phyloP scores from a whole-genome alignment of 1,284 basidiomycete species.

The Papiliotrema flavescens region DNA sequence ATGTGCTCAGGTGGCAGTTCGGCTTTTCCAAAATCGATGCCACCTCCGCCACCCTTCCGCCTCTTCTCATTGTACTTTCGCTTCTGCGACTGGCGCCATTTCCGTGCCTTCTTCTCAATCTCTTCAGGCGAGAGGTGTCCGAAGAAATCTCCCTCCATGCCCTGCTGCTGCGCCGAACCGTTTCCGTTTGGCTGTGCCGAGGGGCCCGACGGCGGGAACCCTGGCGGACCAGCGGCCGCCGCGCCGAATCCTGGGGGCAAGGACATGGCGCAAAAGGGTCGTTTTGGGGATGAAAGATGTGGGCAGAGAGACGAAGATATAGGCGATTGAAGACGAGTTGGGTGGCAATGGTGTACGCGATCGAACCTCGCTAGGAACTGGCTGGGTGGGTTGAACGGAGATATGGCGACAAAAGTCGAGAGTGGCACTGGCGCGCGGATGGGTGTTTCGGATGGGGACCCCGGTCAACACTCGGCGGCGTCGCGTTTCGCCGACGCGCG shows the following conservation, averaged over 20 bases:
- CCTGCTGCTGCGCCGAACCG: slow-evolving; percentile 12
- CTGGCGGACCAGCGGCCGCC: slow-evolving; percentile 33
- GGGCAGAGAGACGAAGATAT: neutral
- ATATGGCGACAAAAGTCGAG: too few relatives aligned
- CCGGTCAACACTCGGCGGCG: too few relatives aligned
- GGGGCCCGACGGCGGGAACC: slow-evolving; percentile 20
- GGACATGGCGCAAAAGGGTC: slow-evolving; percentile 31
- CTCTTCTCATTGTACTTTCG: slow-evolving; percentile 47
- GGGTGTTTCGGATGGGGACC: too few relatives aligned
- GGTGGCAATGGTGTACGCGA: neutral
- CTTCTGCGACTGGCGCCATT: slow-evolving; percentile 48
- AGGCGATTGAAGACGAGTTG: neutral
- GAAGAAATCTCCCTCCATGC: slow-evolving; percentile 46
- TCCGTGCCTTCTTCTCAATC: slow-evolving; percentile 49
- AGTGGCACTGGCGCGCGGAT: too few relatives aligned
- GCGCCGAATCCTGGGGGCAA: slow-evolving; percentile 46
- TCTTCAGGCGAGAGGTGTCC: slow-evolving; percentile 45
- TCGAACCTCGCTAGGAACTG: neutral
- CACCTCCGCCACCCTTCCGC: slow-evolving; percentile 45
- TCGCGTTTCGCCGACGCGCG: too few relatives aligned
- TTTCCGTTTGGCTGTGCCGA: slow-evolving; percentile 19
- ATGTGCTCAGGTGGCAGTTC: slow-evolving; percentile 70
- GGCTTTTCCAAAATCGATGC: slow-evolving; percentile 49
- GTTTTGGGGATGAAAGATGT: neutral
- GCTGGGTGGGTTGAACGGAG: too few relatives aligned